Evolutionary conservation across 2,329 filamentous ascomycete genomes (phyloP), one percentile per base, ranked within the genome.

Genomic region (Phaeosphaeria sp.): DNA sequence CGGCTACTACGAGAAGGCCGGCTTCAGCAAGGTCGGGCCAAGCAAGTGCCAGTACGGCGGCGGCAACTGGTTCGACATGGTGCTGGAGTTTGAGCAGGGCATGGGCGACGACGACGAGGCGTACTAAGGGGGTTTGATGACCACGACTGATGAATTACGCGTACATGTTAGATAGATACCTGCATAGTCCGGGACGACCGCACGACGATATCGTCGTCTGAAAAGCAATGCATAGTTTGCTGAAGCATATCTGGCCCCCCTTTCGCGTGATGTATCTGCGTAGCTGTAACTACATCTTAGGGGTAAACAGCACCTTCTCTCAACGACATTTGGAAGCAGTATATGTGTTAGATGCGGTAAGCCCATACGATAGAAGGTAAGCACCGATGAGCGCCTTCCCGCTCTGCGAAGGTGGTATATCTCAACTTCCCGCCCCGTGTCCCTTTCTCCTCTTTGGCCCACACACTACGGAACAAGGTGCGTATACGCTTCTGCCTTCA

Each of bases 41-140:
- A 95, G 92, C 75, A 79, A 85, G 58, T 89, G 87, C 50, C 82
- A 85, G 56, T 93, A 92, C 78, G 90, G 89, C 20, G 92, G 92
- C 39, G 91, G 92, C 30, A 89, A 87, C 18, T 97, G 93, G 92
- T 83, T 87, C 66, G 89, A 95, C 73, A 88, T 97, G 91, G 90
- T 93, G 5, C 47, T 75, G 43, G 74, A 75, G 36, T 75, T 76
- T 47, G 66, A 71, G 25, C 55, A 56, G 25, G 60, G 46, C 44
- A 42, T 51, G 23, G 51, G 60, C 2, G 58, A 65, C 10, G 65
- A 69, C 22, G 52, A 62, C 36, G 41, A 36, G 47, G 10, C 20
- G 10, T 25, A 23, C 22, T 46, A 36, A 11, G 30, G 13, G 30
- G 11, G 30, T 27, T 9, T 5, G 9, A 27, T 9, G 25, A 27